Evolutionary conservation across 805 yeast species (phyloP).

Genomic region (Peterozyma toletana): DNA sequence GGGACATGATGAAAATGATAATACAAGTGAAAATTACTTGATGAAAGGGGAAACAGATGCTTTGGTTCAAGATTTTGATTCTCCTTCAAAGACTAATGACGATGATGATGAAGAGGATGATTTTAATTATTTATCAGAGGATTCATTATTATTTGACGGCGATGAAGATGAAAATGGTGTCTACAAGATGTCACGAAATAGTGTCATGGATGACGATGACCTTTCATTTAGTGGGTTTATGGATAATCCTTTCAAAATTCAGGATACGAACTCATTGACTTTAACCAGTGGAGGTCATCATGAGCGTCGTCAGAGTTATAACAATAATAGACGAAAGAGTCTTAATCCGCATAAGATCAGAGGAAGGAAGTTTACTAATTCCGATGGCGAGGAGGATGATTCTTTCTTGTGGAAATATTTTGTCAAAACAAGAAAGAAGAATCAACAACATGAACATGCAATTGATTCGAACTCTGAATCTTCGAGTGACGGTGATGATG

Average conservation of each 20-base stretch:
- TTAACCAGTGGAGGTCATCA: too few relatives aligned
- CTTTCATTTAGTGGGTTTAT: too few relatives aligned
- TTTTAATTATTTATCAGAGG: slow-evolving; percentile 9
- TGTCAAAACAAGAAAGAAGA: slow-evolving; percentile 26
- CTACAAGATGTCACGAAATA: slow-evolving; percentile 4
- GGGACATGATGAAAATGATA: slow-evolving; percentile 29
- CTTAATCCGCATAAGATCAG: too few relatives aligned
- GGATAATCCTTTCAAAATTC: too few relatives aligned
- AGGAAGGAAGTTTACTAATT: not conserved
- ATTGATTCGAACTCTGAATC: slow-evolving; percentile 9
- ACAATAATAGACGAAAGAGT: too few relatives aligned
- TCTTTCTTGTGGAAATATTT: slow-evolving; percentile 71
- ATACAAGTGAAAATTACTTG: slow-evolving; percentile 25
- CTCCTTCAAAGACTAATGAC: slow-evolving; percentile 9
- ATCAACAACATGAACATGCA: too few relatives aligned
- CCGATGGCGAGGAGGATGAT: slow-evolving; percentile 41
- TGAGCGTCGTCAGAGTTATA: too few relatives aligned
- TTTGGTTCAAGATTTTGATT: slow-evolving; percentile 29
- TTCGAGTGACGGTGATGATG: slow-evolving; percentile 20
- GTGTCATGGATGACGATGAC: too few relatives aligned
- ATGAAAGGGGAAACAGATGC: slow-evolving; percentile 35
- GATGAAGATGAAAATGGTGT: slow-evolving; percentile 12
- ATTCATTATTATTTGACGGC: slow-evolving; percentile 6
- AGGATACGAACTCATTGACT: too few relatives aligned
- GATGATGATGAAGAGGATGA: slow-evolving; percentile 23